Conservation (phyloP, 257 asterid genomes). For the Cynanchum wilfordii region DNA sequence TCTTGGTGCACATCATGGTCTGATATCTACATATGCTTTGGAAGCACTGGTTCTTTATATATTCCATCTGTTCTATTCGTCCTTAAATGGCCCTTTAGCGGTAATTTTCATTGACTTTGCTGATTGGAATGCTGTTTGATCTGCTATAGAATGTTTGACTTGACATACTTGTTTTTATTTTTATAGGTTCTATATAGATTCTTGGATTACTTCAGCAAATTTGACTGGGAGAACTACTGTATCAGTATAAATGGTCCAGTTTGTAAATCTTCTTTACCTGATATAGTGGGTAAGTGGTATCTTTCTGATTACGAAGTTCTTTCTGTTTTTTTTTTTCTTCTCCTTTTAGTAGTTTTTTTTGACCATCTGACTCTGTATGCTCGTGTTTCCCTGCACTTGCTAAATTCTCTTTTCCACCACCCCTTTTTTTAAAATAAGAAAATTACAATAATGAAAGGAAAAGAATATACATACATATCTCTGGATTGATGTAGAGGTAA, state of each 20-base stretch:
- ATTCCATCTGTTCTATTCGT: conserved; percentile 39
- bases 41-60: conserved; percentile 43
- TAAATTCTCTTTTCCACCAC: background rate
- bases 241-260: conserved; percentile 79
- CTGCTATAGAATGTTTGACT: conserved; percentile 11
- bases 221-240: conserved; percentile 79
- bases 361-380: background rate
- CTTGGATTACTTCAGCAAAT: conserved; percentile 70
- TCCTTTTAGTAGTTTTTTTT: background rate
- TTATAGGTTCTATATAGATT: conserved; percentile 66
- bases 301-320: conserved; percentile 2
- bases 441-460: too few relatives aligned
- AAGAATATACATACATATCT: too few relatives aligned
- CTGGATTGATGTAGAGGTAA: conserved; percentile 3
- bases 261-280: conserved; percentile 49
- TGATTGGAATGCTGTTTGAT: conserved; percentile 2
- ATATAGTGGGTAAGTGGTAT: conserved; percentile 54
- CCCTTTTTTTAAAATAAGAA: too few relatives aligned
- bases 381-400: background rate
- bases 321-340: background rate
- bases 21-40: conserved; percentile 56
- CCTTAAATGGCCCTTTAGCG: conserved; percentile 46
- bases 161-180: conserved; percentile 14
- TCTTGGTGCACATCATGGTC: conserved; percentile 87
- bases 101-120: conserved; percentile 34